Evolutionary conservation across 306 rosid genomes (phyloP).

Genomic region (Fagus crenata): DNA sequence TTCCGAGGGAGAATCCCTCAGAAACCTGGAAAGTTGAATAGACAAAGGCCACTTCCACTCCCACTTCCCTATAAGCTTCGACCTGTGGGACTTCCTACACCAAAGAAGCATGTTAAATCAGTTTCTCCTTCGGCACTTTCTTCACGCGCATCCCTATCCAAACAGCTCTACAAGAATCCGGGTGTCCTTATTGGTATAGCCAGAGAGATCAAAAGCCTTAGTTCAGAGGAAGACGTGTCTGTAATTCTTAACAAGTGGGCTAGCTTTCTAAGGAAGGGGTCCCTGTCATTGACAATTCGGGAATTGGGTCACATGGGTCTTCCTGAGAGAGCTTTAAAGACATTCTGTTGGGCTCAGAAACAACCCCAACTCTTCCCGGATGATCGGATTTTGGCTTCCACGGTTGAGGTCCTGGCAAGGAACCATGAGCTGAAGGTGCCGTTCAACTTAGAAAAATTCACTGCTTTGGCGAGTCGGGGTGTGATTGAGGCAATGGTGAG

Average conservation of each 20-base stretch:
- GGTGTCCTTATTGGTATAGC: conserved; percentile 70
- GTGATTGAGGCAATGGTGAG: conserved; percentile 78
- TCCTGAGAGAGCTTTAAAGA: conserved; percentile 73
- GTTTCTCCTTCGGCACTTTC: conserved; percentile 39
- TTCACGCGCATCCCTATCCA: conserved; percentile 42
- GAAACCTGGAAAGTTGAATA: conserved; percentile 63
- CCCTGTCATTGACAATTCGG: conserved; percentile 75
- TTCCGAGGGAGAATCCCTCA: conserved; percentile 87
- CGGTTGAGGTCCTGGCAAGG: conserved; percentile 77
- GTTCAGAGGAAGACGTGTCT: conserved; percentile 60
- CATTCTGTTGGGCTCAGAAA: conserved; percentile 76
- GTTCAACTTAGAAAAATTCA: conserved; percentile 43
- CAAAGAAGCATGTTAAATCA: conserved; percentile 47
- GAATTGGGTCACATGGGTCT: conserved; percentile 80
- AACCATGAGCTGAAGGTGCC: conserved; percentile 66
- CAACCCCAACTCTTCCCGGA: conserved; percentile 80
- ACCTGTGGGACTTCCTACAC: conserved; percentile 67
- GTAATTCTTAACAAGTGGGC: conserved; percentile 56
- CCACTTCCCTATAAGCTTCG: conserved; percentile 74
- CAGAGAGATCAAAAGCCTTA: conserved; percentile 55
- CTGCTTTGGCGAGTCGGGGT: conserved; percentile 44
- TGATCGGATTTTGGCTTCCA: conserved; percentile 73
- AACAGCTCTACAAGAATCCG: conserved; percentile 59
- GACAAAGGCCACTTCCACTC: conserved; percentile 78
- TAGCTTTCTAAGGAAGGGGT: conserved; percentile 65